Percentiles rank a stretch among this genome's conserved stretches.
These are phyloP conservation scores for Tetrapisispora arboricola DNA, from an alignment of 805 yeast species.

Conservation along the genomic window DNA sequence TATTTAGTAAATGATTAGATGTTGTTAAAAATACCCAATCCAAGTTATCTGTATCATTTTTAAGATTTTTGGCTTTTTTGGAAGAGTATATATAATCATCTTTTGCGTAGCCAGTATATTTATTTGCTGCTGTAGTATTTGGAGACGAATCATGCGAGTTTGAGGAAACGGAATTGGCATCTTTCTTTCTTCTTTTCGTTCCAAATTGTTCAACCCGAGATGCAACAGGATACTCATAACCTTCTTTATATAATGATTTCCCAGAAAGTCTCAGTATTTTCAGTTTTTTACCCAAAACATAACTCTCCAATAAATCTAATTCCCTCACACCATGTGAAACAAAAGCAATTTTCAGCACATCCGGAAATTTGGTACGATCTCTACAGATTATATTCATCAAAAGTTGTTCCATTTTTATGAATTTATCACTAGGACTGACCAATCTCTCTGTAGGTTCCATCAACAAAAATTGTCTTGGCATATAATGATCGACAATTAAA, in stretches of 20 bases:
- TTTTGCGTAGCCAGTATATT: constrained; percentile 15
- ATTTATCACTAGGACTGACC: constrained; percentile 48
- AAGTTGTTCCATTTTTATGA: constrained; percentile 42
- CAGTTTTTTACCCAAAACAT: constrained; percentile 60
- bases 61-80: constrained; percentile 7
- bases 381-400: constrained; percentile 17
- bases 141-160: constrained; percentile 3
- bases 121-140: constrained; percentile 3
- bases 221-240: constrained; percentile 10
- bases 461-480: constrained; percentile 57
- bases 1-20: constrained; percentile 35
- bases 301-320: constrained; percentile 68
- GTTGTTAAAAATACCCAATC: constrained; percentile 36
- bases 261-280: constrained; percentile 62
- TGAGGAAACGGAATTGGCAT: constrained; percentile 6
- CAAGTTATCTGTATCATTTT: constrained; percentile 7
- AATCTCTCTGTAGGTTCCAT: constrained; percentile 55
- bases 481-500: constrained; percentile 63
- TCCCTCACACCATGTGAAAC: constrained; percentile 58
- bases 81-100: constrained; percentile 22
- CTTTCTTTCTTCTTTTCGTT: constrained; percentile 4
- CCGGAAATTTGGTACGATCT: constrained; percentile 7
- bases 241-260: constrained; percentile 40
- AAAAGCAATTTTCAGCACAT: constrained; percentile 27
- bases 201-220: neutral